Percentiles rank a stretch among this genome's conserved stretches.
phyloP scores from a whole-genome alignment of 2,329 filamentous ascomycete species.

The Talaromyces islandicus region DNA sequence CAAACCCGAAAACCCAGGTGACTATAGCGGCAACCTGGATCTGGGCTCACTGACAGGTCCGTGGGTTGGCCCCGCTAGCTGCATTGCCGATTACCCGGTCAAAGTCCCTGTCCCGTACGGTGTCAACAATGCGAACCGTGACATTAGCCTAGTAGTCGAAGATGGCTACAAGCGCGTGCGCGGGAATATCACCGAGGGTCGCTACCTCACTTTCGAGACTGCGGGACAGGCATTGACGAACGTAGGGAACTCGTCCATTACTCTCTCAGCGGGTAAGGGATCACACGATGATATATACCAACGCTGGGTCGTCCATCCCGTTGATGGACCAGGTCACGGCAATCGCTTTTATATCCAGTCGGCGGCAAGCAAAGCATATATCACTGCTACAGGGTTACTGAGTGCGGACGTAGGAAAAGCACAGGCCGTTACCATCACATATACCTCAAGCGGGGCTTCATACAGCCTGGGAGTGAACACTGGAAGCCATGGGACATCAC shows the following conservation, averaged over 20 bases:
- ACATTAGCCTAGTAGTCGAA: constrained; percentile 35
- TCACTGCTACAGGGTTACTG: constrained; percentile 26
- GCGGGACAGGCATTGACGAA: constrained; percentile 39
- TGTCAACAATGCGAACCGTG: constrained; percentile 28
- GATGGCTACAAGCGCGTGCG: constrained; percentile 49
- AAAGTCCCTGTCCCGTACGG: constrained; percentile 42
- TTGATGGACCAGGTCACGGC: constrained; percentile 20
- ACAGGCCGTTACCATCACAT: constrained; percentile 24
- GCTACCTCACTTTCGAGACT: constrained; percentile 48
- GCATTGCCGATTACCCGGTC: not conserved
- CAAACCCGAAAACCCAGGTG: constrained; percentile 27
- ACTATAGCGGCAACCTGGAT: not conserved
- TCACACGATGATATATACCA: constrained; percentile 38
- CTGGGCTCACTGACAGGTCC: not conserved
- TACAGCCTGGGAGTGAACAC: not conserved
- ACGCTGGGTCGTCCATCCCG: constrained; percentile 46
- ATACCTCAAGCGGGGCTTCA: not conserved
- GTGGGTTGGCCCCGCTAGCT: not conserved
- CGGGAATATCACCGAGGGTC: constrained; percentile 50
- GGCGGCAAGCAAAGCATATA: constrained; percentile 33
- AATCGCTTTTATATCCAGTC: constrained; percentile 34
- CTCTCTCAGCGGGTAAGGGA: constrained; percentile 18
- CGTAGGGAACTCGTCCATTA: constrained; percentile 9
- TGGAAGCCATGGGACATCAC: not conserved
- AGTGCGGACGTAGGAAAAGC: constrained; percentile 30